Conservation (phyloP, 108 stramenopile species). For the Pseudonitzschia multiseries region DNA sequence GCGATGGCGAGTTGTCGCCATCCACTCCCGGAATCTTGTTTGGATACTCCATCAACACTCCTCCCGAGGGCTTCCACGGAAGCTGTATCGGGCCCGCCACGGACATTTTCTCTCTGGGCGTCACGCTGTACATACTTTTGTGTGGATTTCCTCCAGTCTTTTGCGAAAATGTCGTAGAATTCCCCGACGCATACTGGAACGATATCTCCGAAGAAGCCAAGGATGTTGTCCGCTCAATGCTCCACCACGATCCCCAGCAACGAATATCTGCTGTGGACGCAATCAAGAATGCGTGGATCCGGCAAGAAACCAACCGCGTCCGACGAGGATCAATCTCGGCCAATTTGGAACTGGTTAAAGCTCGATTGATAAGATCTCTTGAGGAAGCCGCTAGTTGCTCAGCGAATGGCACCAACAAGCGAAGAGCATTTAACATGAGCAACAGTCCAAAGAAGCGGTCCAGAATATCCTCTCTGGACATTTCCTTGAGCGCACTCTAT, state of each 20-base stretch:
- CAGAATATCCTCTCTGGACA: slow-evolving; percentile 9
- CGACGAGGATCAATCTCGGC: slow-evolving; percentile 38
- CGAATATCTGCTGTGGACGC: slow-evolving; percentile 68
- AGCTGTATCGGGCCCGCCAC: slow-evolving; percentile 69
- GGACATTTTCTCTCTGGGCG: slow-evolving; percentile 96
- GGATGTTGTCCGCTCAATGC: slow-evolving; percentile 67
- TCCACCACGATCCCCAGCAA: slow-evolving; percentile 56
- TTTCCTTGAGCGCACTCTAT: slow-evolving; percentile 21
- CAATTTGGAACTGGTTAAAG: slow-evolving; percentile 38
- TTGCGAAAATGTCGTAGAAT: slow-evolving; percentile 42
- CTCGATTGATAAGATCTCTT: slow-evolving; percentile 21
- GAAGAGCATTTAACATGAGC: slow-evolving; percentile 11
- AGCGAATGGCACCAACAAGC: background rate
- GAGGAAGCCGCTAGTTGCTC: background rate
- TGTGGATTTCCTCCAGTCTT: slow-evolving; percentile 91
- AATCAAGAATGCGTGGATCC: slow-evolving; percentile 67
- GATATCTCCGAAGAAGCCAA: slow-evolving; percentile 76
- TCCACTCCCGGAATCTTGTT: slow-evolving; percentile 47
- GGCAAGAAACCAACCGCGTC: slow-evolving; percentile 30
- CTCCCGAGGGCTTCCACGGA: slow-evolving; percentile 73
- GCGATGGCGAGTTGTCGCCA: slow-evolving; percentile 29
- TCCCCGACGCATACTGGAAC: slow-evolving; percentile 63
- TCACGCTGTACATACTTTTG: slow-evolving; percentile 94
- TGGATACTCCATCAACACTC: slow-evolving; percentile 69
- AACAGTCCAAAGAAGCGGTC: slow-evolving; percentile 23